Percentiles rank a stretch among this genome's conserved stretches.
Conservation (phyloP, 177 flowering plant genomes). For the Vitis hybrid region DNA sequence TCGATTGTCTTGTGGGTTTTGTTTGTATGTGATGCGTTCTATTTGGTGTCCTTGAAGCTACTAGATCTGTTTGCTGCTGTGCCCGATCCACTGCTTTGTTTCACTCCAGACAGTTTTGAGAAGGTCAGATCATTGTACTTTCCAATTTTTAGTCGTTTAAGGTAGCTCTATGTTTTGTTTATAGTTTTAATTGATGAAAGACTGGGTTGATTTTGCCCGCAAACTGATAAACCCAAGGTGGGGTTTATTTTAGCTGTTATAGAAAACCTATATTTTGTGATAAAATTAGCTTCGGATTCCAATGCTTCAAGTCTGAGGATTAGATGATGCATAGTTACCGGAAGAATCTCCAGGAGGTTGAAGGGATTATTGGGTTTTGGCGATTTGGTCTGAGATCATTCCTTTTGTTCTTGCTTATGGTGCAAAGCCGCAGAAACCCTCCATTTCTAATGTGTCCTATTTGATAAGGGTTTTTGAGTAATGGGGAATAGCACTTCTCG, state of each 20-base stretch:
- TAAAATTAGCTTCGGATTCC: constrained; percentile 10
- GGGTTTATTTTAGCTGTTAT: constrained; percentile 8
- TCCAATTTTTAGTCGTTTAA: not conserved
- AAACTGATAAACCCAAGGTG: not conserved
- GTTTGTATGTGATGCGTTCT: constrained; percentile 28
- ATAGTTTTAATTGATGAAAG: not conserved
- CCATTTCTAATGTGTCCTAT: constrained; percentile 21
- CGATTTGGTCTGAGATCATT: constrained; percentile 21
- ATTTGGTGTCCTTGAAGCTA: constrained; percentile 15
- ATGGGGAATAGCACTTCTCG: constrained; percentile 70
- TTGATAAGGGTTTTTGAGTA: constrained; percentile 3
- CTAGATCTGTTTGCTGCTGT: constrained; percentile 38
- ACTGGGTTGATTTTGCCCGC: not conserved
- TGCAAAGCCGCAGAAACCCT: constrained; percentile 35
- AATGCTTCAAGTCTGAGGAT: constrained; percentile 20
- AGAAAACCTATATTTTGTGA: constrained; percentile 3
- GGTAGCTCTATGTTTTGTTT: not conserved
- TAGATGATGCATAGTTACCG: constrained; percentile 41
- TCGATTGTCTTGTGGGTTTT: constrained; percentile 10
- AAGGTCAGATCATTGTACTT: constrained; percentile 46
- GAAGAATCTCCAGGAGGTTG: constrained; percentile 26
- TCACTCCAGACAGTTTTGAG: constrained; percentile 15
- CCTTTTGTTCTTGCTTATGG: constrained; percentile 39
- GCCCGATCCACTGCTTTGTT: constrained; percentile 31
- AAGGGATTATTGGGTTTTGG: constrained; percentile 34